phyloP scores from a whole-genome alignment of 2,329 filamentous ascomycete species.

The Colletotrichum camelliae region DNA sequence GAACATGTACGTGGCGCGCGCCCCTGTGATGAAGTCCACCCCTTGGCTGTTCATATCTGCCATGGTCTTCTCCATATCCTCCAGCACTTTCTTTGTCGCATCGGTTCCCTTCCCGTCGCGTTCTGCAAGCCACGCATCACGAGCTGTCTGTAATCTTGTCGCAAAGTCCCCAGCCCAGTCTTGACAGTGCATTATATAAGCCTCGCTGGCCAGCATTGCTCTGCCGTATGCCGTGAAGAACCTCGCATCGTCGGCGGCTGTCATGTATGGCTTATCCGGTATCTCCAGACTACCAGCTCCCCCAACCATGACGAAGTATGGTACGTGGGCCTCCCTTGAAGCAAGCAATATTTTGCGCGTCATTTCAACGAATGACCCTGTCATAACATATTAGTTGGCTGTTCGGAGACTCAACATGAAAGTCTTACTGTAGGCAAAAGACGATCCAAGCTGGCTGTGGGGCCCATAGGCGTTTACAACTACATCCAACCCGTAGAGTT shows the following conservation, averaged over 20 bases:
- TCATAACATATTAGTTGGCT: fast-evolving
- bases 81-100: background rate
- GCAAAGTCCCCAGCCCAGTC: background rate
- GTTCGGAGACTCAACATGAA: background rate
- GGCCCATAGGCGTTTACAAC: background rate
- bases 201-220: background rate
- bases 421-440: background rate
- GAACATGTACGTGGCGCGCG: background rate
- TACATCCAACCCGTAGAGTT: background rate
- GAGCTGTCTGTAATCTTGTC: background rate
- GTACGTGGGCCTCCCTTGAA: background rate
- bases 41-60: background rate
- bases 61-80: background rate
- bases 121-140: background rate
- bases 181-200: background rate
- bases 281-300: background rate
- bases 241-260: background rate
- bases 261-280: background rate
- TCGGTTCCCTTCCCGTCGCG: background rate
- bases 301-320: background rate
- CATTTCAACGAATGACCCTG: background rate
- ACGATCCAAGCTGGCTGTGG: background rate
- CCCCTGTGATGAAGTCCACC: background rate
- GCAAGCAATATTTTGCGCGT: background rate
- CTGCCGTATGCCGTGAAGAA: background rate